A percentile compares a stretch with the other conserved stretches of the same genome.
Conservation (phyloP, 768 basidiomycete species). For the Lactarius trivialis region DNA sequence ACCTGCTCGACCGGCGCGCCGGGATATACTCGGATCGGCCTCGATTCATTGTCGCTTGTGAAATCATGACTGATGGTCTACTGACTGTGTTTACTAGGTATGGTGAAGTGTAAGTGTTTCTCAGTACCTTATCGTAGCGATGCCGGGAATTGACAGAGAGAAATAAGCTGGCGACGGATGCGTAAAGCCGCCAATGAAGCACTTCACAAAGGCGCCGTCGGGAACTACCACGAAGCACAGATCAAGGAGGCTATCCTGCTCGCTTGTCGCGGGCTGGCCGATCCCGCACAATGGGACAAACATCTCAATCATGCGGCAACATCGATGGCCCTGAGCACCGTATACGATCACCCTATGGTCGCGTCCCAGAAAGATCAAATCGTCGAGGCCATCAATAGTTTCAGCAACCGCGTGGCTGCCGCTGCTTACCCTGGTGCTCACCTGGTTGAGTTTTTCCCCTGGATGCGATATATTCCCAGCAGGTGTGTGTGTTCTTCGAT, state of each 20-base stretch:
- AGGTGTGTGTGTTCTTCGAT: neutral
- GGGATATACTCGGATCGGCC: conserved; percentile 9
- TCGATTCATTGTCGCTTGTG: neutral
- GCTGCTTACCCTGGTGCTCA: conserved; percentile 6
- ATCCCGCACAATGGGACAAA: neutral
- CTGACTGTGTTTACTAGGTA: neutral
- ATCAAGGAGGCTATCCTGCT: neutral
- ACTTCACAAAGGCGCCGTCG: neutral
- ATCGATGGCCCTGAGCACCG: neutral
- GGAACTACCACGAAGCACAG: neutral
- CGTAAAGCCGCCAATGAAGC: neutral
- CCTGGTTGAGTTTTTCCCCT: conserved; percentile 10
- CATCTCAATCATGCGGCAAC: neutral
- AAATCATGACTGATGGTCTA: neutral
- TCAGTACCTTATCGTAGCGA: neutral
- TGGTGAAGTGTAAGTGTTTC: neutral
- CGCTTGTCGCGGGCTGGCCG: neutral
- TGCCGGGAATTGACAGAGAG: neutral
- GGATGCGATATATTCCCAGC: conserved; percentile 11
- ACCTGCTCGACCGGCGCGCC: conserved; percentile 9
- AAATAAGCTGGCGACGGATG: conserved; percentile 2
- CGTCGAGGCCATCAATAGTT: neutral
- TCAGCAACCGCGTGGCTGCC: neutral
- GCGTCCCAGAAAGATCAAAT: neutral
- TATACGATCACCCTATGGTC: conserved; percentile 6